phyloP scores from a whole-genome alignment of 2,329 filamentous ascomycete species.

The Neofusicoccum parvum region DNA sequence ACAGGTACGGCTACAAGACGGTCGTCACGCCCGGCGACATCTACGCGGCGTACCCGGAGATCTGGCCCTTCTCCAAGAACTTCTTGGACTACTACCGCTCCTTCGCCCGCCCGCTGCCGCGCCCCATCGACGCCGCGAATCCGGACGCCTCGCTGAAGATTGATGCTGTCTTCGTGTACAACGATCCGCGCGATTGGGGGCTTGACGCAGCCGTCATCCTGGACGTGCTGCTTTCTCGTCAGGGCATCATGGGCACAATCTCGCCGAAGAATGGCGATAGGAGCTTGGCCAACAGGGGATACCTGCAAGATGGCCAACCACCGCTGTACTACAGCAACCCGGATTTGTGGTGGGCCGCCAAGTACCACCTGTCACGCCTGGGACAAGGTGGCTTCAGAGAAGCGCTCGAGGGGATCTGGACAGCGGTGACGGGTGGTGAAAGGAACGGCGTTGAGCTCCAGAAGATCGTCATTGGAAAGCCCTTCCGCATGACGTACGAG shows the following conservation, averaged over 20 bases:
- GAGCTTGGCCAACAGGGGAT: slow-evolving; percentile 71
- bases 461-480: slow-evolving; percentile 80
- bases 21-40: slow-evolving; percentile 89
- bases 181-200: slow-evolving; percentile 95
- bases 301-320: slow-evolving; percentile 82
- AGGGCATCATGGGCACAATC: slow-evolving; percentile 80
- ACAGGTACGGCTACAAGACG: slow-evolving; percentile 72
- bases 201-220: slow-evolving; percentile 82
- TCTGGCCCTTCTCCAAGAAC: slow-evolving; percentile 77
- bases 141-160: slow-evolving; percentile 65
- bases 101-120: slow-evolving; percentile 61
- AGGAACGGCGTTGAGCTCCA: slow-evolving; percentile 55
- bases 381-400: slow-evolving; percentile 91
- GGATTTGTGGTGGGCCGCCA: slow-evolving; percentile 86
- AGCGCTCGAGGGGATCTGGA: slow-evolving; percentile 79
- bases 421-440: slow-evolving; percentile 64
- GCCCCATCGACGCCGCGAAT: slow-evolving; percentile 43
- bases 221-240: slow-evolving; percentile 77
- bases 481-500: slow-evolving; percentile 72
- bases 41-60: slow-evolving; percentile 67
- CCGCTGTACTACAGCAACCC: slow-evolving; percentile 85
- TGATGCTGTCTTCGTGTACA: slow-evolving; percentile 90
- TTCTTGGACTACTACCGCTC: slow-evolving; percentile 63
- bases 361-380: slow-evolving; percentile 80
- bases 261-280: slow-evolving; percentile 70